Percentiles rank a stretch among this genome's conserved stretches.
These are phyloP conservation scores for Psilocybe subaeruginosa DNA, from an alignment of 768 basidiomycete species.

Conservation along the genomic window DNA sequence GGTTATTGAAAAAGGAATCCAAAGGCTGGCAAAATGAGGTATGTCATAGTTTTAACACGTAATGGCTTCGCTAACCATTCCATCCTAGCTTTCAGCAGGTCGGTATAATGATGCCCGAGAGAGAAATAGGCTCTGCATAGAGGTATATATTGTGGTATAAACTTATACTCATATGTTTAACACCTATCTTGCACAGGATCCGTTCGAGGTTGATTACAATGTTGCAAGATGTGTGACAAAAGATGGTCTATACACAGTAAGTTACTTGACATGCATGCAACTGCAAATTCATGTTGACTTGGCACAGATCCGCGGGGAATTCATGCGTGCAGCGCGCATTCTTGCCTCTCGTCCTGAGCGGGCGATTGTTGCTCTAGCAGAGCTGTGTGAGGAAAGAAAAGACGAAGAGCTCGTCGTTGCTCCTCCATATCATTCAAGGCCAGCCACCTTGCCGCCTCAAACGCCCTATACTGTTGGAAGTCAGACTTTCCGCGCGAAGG, in stretches of 20 bases:
- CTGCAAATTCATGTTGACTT: not conserved
- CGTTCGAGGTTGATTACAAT: conserved; percentile 96
- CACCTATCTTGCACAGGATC: conserved; percentile 65
- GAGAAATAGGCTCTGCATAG: conserved; percentile 94
- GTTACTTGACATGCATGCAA: conserved; percentile 20
- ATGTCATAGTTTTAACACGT: conserved; percentile 27
- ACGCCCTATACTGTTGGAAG: conserved; percentile 72
- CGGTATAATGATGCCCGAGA: conserved; percentile 78
- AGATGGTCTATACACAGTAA: conserved; percentile 92
- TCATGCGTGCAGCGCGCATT: conserved; percentile 94
- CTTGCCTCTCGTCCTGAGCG: conserved; percentile 79
- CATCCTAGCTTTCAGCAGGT: conserved; percentile 46
- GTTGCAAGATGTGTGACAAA: conserved; percentile 96
- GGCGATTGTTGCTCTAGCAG: conserved; percentile 79
- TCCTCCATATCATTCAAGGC: conserved; percentile 43
- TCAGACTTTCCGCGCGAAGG: conserved; percentile 56
- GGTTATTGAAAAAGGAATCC: conserved; percentile 84
- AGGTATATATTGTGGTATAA: conserved; percentile 52
- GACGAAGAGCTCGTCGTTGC: conserved; percentile 62
- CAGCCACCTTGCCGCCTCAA: conserved; percentile 60
- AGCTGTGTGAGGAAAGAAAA: conserved; percentile 90
- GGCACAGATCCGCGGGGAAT: conserved; percentile 91
- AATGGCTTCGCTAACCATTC: not conserved
- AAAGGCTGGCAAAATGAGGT: conserved; percentile 98
- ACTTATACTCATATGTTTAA: not conserved